These are phyloP conservation scores for Elsinoe necatrix DNA, from an alignment of 2,329 filamentous ascomycete species.

Conservation along the genomic window DNA sequence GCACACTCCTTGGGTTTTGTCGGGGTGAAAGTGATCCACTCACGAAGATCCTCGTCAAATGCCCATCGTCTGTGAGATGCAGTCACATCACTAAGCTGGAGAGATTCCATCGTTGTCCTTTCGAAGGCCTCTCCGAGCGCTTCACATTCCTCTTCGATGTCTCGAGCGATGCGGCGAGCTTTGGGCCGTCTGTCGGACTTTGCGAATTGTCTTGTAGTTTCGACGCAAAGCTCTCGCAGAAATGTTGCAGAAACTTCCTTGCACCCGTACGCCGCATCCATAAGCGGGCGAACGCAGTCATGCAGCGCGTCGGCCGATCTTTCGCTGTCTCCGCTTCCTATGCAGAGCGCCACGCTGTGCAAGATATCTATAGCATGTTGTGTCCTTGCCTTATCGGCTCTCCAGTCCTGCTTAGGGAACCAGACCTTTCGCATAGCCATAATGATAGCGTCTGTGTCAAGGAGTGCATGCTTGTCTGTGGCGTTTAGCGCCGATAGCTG, in stretches of 20 bases:
- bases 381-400: neutral
- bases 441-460: neutral
- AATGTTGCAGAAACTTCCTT: neutral
- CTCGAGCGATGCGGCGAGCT: slow-evolving; percentile 23
- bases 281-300: slow-evolving; percentile 2
- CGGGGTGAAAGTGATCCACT: slow-evolving; percentile 39
- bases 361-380: neutral
- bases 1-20: slow-evolving; percentile 14
- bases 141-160: slow-evolving; percentile 28
- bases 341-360: neutral
- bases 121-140: neutral
- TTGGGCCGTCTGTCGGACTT: neutral
- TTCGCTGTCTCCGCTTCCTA: neutral
- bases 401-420: neutral
- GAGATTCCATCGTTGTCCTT: neutral
- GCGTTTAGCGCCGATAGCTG: neutral
- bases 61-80: slow-evolving; percentile 29
- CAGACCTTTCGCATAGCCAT: neutral
- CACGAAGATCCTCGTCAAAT: slow-evolving; percentile 40
- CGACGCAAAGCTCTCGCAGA: neutral
- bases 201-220: neutral
- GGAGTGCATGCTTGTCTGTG: neutral
- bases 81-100: slow-evolving; percentile 21
- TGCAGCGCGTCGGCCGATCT: neutral
- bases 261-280: slow-evolving; percentile 8